phyloP scores from a whole-genome alignment of 768 basidiomycete species.

The Phylloporus arenicola region DNA sequence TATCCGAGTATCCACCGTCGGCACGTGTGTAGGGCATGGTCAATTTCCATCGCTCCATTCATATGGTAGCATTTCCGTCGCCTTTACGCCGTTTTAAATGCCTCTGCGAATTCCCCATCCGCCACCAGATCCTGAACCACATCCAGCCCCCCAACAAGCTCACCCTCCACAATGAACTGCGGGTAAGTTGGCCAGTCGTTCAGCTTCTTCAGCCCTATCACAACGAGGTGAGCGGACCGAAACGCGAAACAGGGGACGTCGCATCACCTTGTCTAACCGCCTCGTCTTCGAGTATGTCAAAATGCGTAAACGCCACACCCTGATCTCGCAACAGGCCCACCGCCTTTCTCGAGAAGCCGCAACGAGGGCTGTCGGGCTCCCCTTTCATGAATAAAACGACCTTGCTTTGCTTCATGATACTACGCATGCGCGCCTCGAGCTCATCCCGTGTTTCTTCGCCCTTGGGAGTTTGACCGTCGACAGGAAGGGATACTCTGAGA shows the following conservation, averaged over 20 bases:
- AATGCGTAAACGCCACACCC: conserved; percentile 61
- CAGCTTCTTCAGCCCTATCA: conserved; percentile 59
- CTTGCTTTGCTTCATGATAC: conserved; percentile 71
- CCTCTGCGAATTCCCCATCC: conserved; percentile 67
- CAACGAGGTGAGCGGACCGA: conserved; percentile 3
- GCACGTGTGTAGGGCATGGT: conserved; percentile 11
- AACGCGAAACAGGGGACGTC: neutral
- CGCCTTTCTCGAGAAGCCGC: conserved; percentile 80
- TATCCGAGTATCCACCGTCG: neutral
- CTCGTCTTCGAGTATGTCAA: conserved; percentile 83
- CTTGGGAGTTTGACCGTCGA: conserved; percentile 23
- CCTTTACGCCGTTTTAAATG: conserved; percentile 13
- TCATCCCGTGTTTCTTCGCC: conserved; percentile 56
- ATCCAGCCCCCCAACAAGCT: conserved; percentile 93
- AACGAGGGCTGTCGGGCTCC: conserved; percentile 66
- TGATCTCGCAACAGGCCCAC: conserved; percentile 61
- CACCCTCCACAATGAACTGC: conserved; percentile 82
- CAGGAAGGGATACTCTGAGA: conserved; percentile 30
- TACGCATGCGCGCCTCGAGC: conserved; percentile 55
- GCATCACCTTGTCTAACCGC: conserved; percentile 69
- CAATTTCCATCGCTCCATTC: neutral
- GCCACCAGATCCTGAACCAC: conserved; percentile 86
- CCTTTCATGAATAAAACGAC: conserved; percentile 95
- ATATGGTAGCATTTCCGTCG: neutral
- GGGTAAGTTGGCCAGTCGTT: conserved; percentile 93